Conservation (phyloP, 345 rosid species). For the Eucalyptus cloeziana region DNA sequence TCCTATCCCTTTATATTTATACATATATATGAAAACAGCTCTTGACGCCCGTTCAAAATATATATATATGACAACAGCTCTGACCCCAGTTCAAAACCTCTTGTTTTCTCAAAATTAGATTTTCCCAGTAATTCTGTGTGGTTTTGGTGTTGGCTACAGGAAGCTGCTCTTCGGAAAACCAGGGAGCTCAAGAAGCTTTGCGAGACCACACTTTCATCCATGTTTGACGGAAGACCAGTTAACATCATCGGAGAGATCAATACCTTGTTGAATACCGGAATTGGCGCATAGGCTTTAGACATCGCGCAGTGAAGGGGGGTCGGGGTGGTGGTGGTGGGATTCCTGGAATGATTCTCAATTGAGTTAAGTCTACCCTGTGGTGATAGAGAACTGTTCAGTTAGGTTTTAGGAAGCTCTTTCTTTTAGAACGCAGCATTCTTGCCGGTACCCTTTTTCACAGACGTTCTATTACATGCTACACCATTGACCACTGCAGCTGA, state of each 20-base stretch:
- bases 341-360: background rate
- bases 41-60: too few relatives aligned
- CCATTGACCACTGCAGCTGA: background rate
- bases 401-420: background rate
- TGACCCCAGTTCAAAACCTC: background rate
- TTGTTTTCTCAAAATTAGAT: background rate
- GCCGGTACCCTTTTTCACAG: background rate
- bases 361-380: background rate
- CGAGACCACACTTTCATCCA: constrained; percentile 75
- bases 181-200: constrained; percentile 84
- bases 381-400: background rate
- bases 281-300: constrained; percentile 18
- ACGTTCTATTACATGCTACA: background rate
- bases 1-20: too few relatives aligned
- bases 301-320: rapidly evolving
- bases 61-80: background rate
- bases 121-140: background rate
- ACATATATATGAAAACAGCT: background rate
- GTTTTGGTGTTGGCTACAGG: constrained; percentile 28
- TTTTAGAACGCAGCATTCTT: background rate
- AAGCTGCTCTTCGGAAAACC: constrained; percentile 68
- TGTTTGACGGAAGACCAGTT: constrained; percentile 96
- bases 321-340: too few relatives aligned
- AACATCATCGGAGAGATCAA: constrained; percentile 94
- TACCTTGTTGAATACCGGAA: constrained; percentile 62